Percentiles rank a stretch among this genome's conserved stretches.
phyloP scores from a whole-genome alignment of 352 stramenopile species.

The Globisporangium carolinianum region DNA sequence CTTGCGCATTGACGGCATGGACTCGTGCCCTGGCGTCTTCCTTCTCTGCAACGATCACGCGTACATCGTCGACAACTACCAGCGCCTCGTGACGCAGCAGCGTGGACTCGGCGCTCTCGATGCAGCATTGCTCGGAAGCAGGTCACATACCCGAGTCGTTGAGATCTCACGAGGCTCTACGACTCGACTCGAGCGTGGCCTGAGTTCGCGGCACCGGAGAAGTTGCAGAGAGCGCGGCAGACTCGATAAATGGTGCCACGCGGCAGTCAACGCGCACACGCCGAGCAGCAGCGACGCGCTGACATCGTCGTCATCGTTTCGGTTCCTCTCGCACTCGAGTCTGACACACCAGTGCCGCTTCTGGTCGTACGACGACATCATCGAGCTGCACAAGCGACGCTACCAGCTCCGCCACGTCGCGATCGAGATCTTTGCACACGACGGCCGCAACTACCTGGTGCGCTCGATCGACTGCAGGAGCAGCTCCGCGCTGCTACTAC shows the following conservation, averaged over 20 bases:
- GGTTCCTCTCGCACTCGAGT: conserved; percentile 20
- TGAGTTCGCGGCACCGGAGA: conserved; percentile 29
- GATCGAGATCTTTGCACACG: conserved; percentile 66
- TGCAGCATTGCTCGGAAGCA: background rate
- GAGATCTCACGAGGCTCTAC: conserved; percentile 42
- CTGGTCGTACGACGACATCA: conserved; percentile 68
- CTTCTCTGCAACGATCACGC: conserved; percentile 56
- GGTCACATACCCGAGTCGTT: conserved; percentile 21
- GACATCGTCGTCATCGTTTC: background rate
- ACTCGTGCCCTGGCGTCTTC: conserved; percentile 66
- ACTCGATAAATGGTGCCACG: background rate
- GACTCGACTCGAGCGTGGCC: conserved; percentile 43
- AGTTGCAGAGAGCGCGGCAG: conserved; percentile 4
- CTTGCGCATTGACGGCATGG: conserved; percentile 70
- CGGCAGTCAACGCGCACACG: background rate
- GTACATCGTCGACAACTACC: conserved; percentile 76
- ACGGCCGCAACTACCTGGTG: conserved; percentile 74
- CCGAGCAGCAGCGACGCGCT: background rate
- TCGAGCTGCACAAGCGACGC: conserved; percentile 67
- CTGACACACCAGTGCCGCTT: conserved; percentile 60
- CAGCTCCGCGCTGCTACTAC: background rate
- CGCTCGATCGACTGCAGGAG: background rate
- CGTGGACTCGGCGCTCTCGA: background rate
- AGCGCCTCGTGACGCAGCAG: conserved; percentile 17
- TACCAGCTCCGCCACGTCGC: conserved; percentile 71